Evolutionary conservation across 192 early-diverging fungal species (phyloP).

Genomic region (Coemansia sp.): DNA sequence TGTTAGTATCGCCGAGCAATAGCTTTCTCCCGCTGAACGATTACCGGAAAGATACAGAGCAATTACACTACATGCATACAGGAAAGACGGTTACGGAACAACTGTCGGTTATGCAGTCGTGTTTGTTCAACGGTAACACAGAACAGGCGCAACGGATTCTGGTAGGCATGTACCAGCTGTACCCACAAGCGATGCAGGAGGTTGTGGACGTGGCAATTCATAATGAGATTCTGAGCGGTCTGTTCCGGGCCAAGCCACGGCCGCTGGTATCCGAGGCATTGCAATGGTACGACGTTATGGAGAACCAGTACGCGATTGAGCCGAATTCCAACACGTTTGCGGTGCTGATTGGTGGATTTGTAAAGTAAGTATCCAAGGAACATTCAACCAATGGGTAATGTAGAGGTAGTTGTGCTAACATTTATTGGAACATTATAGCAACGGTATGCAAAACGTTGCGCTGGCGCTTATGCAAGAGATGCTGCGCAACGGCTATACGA

Average conservation of each 20-base stretch:
- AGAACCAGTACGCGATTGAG: slow-evolving; percentile 53
- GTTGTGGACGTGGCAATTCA: slow-evolving; percentile 69
- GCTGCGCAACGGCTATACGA: slow-evolving; percentile 41
- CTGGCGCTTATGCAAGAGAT: slow-evolving; percentile 53
- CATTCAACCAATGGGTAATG: not conserved
- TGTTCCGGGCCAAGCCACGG: slow-evolving; percentile 55
- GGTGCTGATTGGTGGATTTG: slow-evolving; percentile 69
- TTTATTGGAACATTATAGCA: slow-evolving; percentile 23
- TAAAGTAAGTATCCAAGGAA: slow-evolving; percentile 45
- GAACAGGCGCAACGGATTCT: slow-evolving; percentile 75
- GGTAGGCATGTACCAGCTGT: slow-evolving; percentile 60
- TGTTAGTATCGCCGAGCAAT: slow-evolving; percentile 21
- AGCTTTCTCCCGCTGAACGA: slow-evolving; percentile 14
- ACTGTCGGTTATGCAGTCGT: slow-evolving; percentile 76
- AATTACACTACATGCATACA: slow-evolving; percentile 39
- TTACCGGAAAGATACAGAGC: slow-evolving; percentile 18
- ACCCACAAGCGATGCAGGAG: slow-evolving; percentile 69
- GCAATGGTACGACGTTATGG: slow-evolving; percentile 72
- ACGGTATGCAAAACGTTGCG: slow-evolving; percentile 36
- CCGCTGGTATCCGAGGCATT: slow-evolving; percentile 60
- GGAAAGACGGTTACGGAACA: slow-evolving; percentile 63
- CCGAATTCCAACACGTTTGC: slow-evolving; percentile 76
- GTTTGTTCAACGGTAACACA: slow-evolving; percentile 70
- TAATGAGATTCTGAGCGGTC: slow-evolving; percentile 82
- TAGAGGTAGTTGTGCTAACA: not conserved